phyloP scores from a whole-genome alignment of 352 stramenopile genomes.

The Globisporangium carolinianum region DNA sequence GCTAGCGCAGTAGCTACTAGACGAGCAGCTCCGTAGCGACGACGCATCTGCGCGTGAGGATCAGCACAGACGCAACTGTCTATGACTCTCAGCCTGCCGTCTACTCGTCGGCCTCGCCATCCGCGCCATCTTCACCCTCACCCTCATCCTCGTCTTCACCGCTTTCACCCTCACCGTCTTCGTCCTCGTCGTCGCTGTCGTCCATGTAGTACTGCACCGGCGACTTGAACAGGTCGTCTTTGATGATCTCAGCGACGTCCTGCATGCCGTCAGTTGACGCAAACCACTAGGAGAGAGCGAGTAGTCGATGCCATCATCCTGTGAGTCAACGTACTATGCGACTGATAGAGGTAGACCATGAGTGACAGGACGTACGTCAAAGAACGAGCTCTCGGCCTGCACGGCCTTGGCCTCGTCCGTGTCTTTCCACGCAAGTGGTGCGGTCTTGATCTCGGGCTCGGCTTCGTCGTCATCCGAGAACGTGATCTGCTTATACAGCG shows the following conservation, averaged over 20 bases:
- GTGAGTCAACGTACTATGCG: not conserved
- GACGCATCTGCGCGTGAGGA: too few species aligned
- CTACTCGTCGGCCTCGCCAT: conserved; percentile 19
- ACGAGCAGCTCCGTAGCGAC: too few species aligned
- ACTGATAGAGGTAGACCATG: too few species aligned
- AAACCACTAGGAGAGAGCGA: conserved; percentile 39
- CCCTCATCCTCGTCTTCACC: conserved; percentile 19
- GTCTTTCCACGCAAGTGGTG: conserved; percentile 55
- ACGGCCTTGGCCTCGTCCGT: conserved; percentile 44
- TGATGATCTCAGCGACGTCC: conserved; percentile 67
- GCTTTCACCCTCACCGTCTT: conserved; percentile 27
- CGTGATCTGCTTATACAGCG: conserved; percentile 65
- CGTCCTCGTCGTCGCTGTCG: conserved; percentile 35
- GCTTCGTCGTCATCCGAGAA: conserved; percentile 52
- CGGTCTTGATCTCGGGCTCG: conserved; percentile 45
- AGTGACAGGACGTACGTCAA: conserved; percentile 26
- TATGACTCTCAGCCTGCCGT: conserved; percentile 11
- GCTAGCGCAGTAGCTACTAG: too few species aligned
- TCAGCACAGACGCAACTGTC: too few species aligned
- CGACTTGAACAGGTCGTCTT: conserved; percentile 77
- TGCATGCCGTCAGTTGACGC: conserved; percentile 42
- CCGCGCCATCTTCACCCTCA: conserved; percentile 22
- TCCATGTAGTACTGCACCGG: conserved; percentile 52
- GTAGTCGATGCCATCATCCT: not conserved
- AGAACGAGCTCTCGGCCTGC: conserved; percentile 39